These are phyloP conservation scores for Fusarium sp. DNA, from an alignment of 2,329 filamentous ascomycete genomes.

Conservation along the genomic window DNA sequence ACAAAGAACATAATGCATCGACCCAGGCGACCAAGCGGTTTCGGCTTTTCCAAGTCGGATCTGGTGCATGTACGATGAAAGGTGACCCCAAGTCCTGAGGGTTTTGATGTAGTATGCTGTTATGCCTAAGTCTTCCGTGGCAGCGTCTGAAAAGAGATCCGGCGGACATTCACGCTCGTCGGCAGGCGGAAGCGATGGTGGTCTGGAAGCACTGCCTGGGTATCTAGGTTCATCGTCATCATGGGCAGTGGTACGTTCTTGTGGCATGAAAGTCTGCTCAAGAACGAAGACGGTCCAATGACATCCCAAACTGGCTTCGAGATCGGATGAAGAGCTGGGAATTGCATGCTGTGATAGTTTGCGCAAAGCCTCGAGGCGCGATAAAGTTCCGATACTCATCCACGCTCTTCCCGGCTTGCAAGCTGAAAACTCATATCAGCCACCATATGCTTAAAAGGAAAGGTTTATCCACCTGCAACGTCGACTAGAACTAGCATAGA, in stretches of 20 bases:
- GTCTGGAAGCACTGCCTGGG: slow-evolving; percentile 3
- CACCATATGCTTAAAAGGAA: fast-evolving
- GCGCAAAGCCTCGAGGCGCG: slow-evolving; percentile 5
- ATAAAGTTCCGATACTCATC: slow-evolving; percentile 26
- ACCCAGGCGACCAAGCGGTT: slow-evolving; percentile 11
- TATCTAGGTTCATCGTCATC: slow-evolving; percentile 4
- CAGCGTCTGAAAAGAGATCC: slow-evolving; percentile 20
- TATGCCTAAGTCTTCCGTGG: slow-evolving; percentile 7
- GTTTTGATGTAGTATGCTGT: slow-evolving; percentile 15
- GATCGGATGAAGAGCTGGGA: not conserved
- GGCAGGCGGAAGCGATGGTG: slow-evolving; percentile 1
- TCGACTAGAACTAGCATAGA: slow-evolving; percentile 13
- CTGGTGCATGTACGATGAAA: slow-evolving; percentile 19
- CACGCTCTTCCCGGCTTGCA: slow-evolving; percentile 18
- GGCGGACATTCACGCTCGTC: slow-evolving; percentile 5
- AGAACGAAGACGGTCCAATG: slow-evolving; percentile 19
- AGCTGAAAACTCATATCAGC: not conserved
- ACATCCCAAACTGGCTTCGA: not conserved
- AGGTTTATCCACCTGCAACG: not conserved
- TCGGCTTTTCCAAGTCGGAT: not conserved
- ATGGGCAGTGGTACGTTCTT: not conserved
- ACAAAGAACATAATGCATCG: slow-evolving; percentile 14
- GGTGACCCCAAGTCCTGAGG: slow-evolving; percentile 9
- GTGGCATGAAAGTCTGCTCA: slow-evolving; percentile 22
- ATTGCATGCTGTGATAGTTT: not conserved